Percentiles rank a stretch among this genome's conserved stretches.
phyloP scores from a whole-genome alignment of 768 basidiomycete species.

The Fistulinella prunicolor region DNA sequence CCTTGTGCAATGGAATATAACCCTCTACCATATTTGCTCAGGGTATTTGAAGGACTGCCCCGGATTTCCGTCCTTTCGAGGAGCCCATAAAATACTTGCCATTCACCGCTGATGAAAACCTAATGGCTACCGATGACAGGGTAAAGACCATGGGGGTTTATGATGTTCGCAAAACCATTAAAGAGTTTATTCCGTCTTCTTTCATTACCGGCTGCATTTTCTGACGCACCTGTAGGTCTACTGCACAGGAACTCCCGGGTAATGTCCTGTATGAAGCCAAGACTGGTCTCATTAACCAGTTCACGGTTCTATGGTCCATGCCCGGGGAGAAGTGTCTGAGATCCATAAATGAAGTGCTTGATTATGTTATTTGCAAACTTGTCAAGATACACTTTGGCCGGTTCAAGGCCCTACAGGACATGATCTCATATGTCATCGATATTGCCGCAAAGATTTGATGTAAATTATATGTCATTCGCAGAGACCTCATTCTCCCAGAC shows the following conservation, averaged over 20 bases:
- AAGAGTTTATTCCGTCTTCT: slow-evolving; percentile 26
- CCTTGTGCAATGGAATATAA: slow-evolving; percentile 37
- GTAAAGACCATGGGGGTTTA: slow-evolving; percentile 26
- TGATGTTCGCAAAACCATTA: slow-evolving; percentile 36
- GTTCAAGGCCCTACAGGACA: slow-evolving; percentile 34
- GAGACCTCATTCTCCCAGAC: slow-evolving; percentile 27
- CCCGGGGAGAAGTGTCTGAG: slow-evolving; percentile 37
- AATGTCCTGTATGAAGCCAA: slow-evolving; percentile 43
- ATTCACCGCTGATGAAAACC: slow-evolving; percentile 9
- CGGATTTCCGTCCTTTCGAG: slow-evolving; percentile 40
- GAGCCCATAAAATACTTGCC: slow-evolving; percentile 3
- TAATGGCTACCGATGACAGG: neutral
- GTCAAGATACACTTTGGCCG: slow-evolving; percentile 38
- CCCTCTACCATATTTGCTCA: slow-evolving; percentile 34
- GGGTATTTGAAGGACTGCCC: slow-evolving; percentile 37
- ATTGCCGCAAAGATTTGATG: neutral
- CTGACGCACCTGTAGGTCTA: slow-evolving; percentile 28
- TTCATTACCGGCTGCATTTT: neutral
- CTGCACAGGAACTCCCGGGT: slow-evolving; percentile 42
- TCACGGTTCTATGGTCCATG: slow-evolving; percentile 35
- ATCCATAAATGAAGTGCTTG: slow-evolving; percentile 30
- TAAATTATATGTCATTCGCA: slow-evolving; percentile 10
- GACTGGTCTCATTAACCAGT: slow-evolving; percentile 33
- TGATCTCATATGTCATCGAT: slow-evolving; percentile 34
- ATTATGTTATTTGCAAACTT: slow-evolving; percentile 27